Evolutionary conservation across 768 basidiomycete genomes (phyloP), one percentile per base, ranked within the genome.

Genomic region (Rhizopogon rudus): DNA sequence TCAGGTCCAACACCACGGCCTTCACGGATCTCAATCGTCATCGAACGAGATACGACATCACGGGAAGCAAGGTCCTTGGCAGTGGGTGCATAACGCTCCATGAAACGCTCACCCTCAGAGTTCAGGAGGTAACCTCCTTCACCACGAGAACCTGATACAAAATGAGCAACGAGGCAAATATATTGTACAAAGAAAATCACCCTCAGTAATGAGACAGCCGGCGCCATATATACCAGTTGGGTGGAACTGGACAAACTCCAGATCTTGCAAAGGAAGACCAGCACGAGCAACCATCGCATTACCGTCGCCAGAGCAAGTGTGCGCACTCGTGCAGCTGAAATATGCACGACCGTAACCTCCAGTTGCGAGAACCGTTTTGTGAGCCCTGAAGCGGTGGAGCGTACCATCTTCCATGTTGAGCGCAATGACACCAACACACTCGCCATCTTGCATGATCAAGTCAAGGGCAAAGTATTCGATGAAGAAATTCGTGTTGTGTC

Each of bases 201-300:
- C 95, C 80, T 98, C 96, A 12, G 96, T 98, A 69, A 99, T 99
- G 61, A 99, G 81, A 74, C 97, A 99, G 46, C 97, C 97, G 64
- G 97, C 96, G 61, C 97, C 97, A 69, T 98, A 99, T 66, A 99
- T 98, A 74, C 97, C 97, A 44, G 97, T 98, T 2, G 97, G 97
- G 72, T 98, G 97, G 91, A 99, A 99, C 71, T 99, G 97, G n/a
- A 98, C 95, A 69, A 99, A 99, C 73, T 99, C 97, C 57, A 89
- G 72, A 75, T 99, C 97, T 75, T 98, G 97, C 43, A 98, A 79
- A 52, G 97, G 97, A 52, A 99, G 79, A 33, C 97, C 97, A 28
- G 97, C 97, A 66, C 97, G 86, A 49, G 86, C 86, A 61, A 98
- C 93, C 97, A 99, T 99, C 33, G 92, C 97, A 66, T 98, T 98